Conservation (phyloP, 108 stramenopile genomes). For the Chaetoceros muelleri region DNA sequence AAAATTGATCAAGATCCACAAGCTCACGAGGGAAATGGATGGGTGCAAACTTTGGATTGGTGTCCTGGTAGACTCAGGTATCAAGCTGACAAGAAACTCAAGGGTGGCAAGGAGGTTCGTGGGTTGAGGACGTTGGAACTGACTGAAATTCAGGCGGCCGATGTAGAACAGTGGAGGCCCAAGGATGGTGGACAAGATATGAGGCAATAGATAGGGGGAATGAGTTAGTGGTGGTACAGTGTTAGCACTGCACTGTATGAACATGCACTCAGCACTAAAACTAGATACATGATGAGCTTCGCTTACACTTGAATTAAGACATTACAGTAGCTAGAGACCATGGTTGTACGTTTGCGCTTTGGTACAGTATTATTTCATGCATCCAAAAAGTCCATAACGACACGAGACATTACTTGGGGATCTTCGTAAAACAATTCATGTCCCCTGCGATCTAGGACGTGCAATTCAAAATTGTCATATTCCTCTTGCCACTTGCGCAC, state of each 20-base stretch:
- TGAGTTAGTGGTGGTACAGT: no score
- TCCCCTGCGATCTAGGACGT: not conserved
- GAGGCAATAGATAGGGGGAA: constrained; percentile 29
- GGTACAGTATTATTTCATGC: no score
- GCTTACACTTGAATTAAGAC: no score
- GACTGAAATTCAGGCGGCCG: constrained; percentile 62
- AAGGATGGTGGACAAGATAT: constrained; percentile 64
- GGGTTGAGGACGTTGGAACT: constrained; percentile 73
- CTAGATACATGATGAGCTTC: no score
- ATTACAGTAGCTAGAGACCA: no score
- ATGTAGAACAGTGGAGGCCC: constrained; percentile 74
- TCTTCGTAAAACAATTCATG: constrained; percentile 2
- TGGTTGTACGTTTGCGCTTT: no score
- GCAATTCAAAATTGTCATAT: not conserved
- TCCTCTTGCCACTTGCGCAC: not conserved
- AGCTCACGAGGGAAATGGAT: constrained; percentile 30
- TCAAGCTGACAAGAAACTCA: constrained; percentile 77
- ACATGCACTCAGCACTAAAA: not conserved
- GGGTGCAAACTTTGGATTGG: constrained; percentile 84
- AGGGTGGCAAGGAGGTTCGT: constrained; percentile 44
- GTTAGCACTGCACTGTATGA: no score
- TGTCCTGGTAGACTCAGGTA: constrained; percentile 67
- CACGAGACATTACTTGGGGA: not conserved
- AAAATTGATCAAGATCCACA: constrained; percentile 53
- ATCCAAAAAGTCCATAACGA: not conserved